Evolutionary conservation across 768 basidiomycete species (phyloP), one percentile per base, ranked within the genome.

Genomic region (Infundibulicybe gibba): DNA sequence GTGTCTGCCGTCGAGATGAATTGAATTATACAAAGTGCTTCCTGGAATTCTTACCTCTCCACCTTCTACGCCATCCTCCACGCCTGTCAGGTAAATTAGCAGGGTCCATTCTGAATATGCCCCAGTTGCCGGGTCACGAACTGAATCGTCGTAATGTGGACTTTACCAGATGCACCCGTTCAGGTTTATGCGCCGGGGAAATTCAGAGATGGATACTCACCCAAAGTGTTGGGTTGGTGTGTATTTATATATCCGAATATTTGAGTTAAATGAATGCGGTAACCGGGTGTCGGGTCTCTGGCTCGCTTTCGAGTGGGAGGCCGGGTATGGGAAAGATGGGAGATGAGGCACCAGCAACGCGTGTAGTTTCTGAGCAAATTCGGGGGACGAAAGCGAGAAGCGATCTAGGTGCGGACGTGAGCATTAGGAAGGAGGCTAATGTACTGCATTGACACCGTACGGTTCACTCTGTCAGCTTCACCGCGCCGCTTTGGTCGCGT

Each of bases 41-140:
- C 12, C 39, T 11, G 32, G 14, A 38, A 21, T 14, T 42, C 62
- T 35, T 57, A 81, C 80, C 68, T 87, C 80, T 5, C 86, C 85
- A 30, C 86, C 86, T 55, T 81, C 71, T 2, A 90, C 79, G 14
- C 85, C 86, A 56, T 88, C 86, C 55, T 89, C 83, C 4, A 59
- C 60, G 1, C 88, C 88, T 5, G 83, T 81, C 31, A 90, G 61
- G 57, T 90, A 90, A 19, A 90, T 71, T 19, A 90, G 62, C 32
- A 90, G 61, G 0, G 88, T 90, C 87, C 88, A 90, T 59, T 88
- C 85, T 31, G 83, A 86, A 58, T 75, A 79, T 1, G 75, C 72
- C 3, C 82, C 82, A 6, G 83, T 81, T 43, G 69, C 56, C 3
- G 71, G 47, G 57, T 86, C 85, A 6, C 72, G 70, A 20, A 85